Evolutionary conservation across 495 filamentous ascomycete species (phyloP), one percentile per base, ranked within the genome.

Genomic region (Venustampulla echinocandica): DNA sequence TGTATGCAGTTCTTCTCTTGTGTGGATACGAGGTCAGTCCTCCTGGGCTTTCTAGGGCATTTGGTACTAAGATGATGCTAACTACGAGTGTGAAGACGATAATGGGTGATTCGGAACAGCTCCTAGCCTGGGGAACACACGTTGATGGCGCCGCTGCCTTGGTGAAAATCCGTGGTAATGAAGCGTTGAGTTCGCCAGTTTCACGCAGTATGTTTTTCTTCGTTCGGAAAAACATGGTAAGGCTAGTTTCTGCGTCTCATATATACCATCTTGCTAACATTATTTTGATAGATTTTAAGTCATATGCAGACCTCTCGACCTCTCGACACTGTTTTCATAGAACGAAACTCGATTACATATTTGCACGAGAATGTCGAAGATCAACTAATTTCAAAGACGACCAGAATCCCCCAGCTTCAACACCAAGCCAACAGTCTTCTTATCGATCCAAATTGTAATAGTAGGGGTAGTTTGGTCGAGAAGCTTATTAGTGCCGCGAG

Each of bases 21-120:
- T 49, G 23, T 43, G 47, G 39, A n/a, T 49, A 49, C 35, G 47
- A 49, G 30, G 47, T 49, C 19, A 22, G 47, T 49, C 7, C 30
- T 33, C 24, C 33, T 11, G 6, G 27, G 7, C 27, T 30, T n/a
- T n/a, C 27, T 30, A n/a, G 7, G 7, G 7, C n/a, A 30, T 30
- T 30, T n/a, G n/a, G n/a, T 30, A 30, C n/a, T 30, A 33, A 36
- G 19, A 17, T 44, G 28, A 14, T 14, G 22, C 0, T 14, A 19
- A 19, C 9, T 23, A n/a, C n/a, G n/a, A 9, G 19, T 19, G 14
- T 23, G n/a, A 19, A 49, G 47, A 49, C 39, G 6, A 49, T 36
- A 23, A 49, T 20, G 10, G 42, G 34, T 41, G 47, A 49, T 37
- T 36, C 30, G 13, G 21, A 49, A 35, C 25, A 19, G 22, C 30